Conservation (phyloP, 1,139 yeast species). For the Magnusiomyces paraingens region DNA sequence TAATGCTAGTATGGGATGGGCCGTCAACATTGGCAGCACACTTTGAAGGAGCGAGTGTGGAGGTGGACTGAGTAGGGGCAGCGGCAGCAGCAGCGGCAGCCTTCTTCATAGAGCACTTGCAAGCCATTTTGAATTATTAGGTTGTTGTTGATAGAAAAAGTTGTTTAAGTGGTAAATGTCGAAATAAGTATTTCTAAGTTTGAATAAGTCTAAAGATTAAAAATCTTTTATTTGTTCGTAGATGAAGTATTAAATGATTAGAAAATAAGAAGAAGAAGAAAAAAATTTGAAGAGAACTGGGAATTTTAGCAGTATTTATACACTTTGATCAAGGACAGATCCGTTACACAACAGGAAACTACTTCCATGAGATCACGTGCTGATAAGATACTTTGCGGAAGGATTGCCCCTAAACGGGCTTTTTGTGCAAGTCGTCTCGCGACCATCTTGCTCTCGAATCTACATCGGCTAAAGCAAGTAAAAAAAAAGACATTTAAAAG, state of each 20-base stretch:
- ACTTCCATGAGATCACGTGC: not conserved
- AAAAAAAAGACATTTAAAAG: no score
- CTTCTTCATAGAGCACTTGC: constrained; percentile 4
- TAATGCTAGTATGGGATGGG: not conserved
- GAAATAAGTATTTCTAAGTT: not conserved
- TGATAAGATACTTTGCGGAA: not conserved
- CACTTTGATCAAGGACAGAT: not conserved
- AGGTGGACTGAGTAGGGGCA: not conserved
- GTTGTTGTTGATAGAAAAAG: not conserved
- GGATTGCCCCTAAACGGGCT: no score
- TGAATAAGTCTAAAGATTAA: not conserved
- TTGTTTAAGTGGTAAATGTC: not conserved
- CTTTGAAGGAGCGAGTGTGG: not conserved
- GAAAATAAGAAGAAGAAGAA: not conserved
- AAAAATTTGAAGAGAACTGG: not conserved
- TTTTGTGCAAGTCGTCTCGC: no score
- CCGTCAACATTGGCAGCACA: not conserved
- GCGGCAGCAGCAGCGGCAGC: constrained; percentile 3
- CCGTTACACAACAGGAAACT: not conserved
- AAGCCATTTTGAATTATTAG: not conserved
- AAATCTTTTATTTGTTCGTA: no score
- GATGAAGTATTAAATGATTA: not conserved
- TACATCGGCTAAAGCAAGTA: no score
- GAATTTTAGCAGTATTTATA: not conserved
- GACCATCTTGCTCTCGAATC: no score